These are phyloP conservation scores for Myxozyma melibiosi DNA, from an alignment of 805 yeast species.

Conservation along the genomic window DNA sequence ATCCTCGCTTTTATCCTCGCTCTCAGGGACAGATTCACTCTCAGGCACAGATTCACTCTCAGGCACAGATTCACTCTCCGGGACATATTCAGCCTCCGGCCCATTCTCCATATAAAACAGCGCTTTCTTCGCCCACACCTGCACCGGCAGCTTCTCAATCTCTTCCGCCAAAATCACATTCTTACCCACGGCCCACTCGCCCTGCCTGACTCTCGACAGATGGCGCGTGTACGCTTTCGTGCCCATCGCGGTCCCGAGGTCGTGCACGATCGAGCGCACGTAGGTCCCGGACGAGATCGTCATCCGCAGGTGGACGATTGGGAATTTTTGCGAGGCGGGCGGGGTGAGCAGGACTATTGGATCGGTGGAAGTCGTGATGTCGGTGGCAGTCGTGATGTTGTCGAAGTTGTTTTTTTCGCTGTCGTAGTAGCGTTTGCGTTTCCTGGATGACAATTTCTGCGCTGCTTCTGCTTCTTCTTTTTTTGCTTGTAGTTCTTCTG, in stretches of 20 bases:
- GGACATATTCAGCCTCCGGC: slow-evolving; percentile 11
- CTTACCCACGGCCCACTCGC: slow-evolving; percentile 76
- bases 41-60: background rate
- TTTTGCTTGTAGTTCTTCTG: background rate
- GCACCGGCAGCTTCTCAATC: slow-evolving; percentile 61
- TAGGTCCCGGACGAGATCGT: slow-evolving; percentile 94
- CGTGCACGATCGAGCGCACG: slow-evolving; percentile 86
- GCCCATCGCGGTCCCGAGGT: slow-evolving; percentile 77
- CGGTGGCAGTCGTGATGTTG: slow-evolving; percentile 3
- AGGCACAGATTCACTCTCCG: background rate
- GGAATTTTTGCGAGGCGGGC: slow-evolving; percentile 10
- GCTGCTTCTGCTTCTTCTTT: background rate
- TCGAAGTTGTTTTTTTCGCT: background rate
- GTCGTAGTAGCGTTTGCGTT: background rate
- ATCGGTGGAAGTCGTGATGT: background rate
- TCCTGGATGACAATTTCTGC: background rate
- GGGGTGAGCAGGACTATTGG: background rate
- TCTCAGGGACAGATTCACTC: no score
- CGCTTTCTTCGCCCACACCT: slow-evolving; percentile 58
- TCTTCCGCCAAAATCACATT: slow-evolving; percentile 68
- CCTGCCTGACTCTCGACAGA: slow-evolving; percentile 72
- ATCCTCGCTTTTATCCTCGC: no score
- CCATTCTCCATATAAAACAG: slow-evolving; percentile 21
- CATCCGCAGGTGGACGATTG: slow-evolving; percentile 66
- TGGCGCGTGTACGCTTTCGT: slow-evolving; percentile 88